Evolutionary conservation across 441 rosid species (phyloP).

Genomic region (Melianthus villosus): DNA sequence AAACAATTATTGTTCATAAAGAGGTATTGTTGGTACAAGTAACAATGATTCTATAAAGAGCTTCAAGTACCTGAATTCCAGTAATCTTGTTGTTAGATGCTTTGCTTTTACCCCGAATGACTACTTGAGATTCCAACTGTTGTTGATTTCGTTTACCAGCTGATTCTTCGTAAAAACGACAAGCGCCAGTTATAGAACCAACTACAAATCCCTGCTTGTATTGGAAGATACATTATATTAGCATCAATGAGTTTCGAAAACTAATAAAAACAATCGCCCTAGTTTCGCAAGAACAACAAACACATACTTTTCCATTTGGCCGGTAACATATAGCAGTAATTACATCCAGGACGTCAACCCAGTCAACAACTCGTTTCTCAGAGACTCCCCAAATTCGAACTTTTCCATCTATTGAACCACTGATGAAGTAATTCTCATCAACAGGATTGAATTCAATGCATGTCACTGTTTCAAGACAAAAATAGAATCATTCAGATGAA

Average conservation of each 20-base stretch:
- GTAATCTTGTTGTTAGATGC: constrained; percentile 38
- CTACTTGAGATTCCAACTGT: constrained; percentile 28
- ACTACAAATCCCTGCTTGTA: constrained; percentile 48
- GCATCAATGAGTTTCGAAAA: too few species aligned
- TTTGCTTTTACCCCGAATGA: constrained; percentile 31
- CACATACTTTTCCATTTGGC: constrained; percentile 55
- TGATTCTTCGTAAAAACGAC: constrained; percentile 48
- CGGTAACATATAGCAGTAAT: constrained; percentile 56
- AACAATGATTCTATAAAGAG: constrained; percentile 1
- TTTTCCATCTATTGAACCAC: constrained; percentile 90
- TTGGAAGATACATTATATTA: constrained; percentile 4
- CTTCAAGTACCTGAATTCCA: constrained; percentile 38
- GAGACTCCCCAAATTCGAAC: constrained; percentile 71
- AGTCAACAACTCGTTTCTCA: constrained; percentile 49
- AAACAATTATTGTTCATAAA: constrained; percentile 7
- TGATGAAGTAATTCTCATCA: constrained; percentile 52
- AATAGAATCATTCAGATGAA: background rate
- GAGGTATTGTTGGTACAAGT: background rate
- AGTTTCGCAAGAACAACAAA: constrained; percentile 1
- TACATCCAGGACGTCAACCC: constrained; percentile 38
- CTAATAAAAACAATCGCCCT: too few species aligned
- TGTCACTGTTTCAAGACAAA: constrained; percentile 39
- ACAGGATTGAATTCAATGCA: constrained; percentile 71
- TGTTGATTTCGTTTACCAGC: constrained; percentile 24
- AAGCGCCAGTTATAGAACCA: constrained; percentile 50